These are phyloP conservation scores for Cladosporium colombiae DNA, from an alignment of 2,329 filamentous ascomycete species.

Conservation along the genomic window DNA sequence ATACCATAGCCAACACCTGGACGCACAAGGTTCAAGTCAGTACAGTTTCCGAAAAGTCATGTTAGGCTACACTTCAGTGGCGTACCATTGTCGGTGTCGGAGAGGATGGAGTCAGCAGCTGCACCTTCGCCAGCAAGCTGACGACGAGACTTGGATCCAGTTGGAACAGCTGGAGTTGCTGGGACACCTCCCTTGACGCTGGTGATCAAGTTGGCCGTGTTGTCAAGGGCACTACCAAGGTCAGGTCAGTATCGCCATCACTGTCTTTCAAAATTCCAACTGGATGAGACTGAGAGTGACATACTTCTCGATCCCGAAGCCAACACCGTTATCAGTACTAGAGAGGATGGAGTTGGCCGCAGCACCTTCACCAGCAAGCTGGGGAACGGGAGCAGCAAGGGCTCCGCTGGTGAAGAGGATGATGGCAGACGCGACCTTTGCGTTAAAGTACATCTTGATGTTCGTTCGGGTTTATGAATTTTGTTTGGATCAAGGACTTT, in stretches of 20 bases:
- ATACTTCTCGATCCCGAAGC: conserved; percentile 28
- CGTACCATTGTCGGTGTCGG: conserved; percentile 26
- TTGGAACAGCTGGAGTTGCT: conserved; percentile 1
- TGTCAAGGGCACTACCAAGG: conserved; percentile 25
- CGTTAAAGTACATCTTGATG: conserved; percentile 25
- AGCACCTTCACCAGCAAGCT: conserved; percentile 29
- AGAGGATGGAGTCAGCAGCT: conserved; percentile 27
- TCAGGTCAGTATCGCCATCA: neutral
- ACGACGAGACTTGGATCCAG: conserved; percentile 17
- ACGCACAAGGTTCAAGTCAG: neutral
- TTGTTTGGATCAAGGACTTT: neutral
- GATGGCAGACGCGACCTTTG: conserved; percentile 23
- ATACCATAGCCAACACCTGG: conserved; percentile 26
- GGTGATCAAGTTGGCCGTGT: conserved; percentile 23
- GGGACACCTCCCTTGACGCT: conserved; percentile 17
- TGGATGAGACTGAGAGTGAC: neutral
- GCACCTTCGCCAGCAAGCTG: conserved; percentile 31
- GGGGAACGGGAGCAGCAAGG: conserved; percentile 24
- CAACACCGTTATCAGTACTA: conserved; percentile 28
- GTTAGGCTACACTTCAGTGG: neutral
- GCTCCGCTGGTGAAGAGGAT: conserved; percentile 21
- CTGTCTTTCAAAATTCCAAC: neutral
- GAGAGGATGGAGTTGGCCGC: conserved; percentile 27
- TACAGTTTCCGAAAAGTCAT: neutral
- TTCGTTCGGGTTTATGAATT: neutral